Conservation (phyloP, 257 asterid species). For the Solanum peruvianum region DNA sequence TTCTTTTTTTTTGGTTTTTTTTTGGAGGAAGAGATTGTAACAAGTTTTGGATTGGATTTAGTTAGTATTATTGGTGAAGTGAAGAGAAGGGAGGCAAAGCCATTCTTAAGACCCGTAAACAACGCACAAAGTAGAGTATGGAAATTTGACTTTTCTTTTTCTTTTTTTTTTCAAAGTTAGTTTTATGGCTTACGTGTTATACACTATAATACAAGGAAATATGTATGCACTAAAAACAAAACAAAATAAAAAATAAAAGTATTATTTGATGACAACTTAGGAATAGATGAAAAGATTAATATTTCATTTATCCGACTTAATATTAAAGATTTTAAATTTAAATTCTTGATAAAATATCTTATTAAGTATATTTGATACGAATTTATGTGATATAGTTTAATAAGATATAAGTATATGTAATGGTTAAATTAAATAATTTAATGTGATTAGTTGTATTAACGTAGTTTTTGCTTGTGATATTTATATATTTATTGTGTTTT, state of each 20-base stretch:
- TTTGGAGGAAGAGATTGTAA: too few relatives aligned
- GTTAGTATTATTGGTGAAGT: neutral
- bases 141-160: neutral
- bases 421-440: neutral
- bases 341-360: neutral
- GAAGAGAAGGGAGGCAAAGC: neutral
- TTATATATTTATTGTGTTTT: neutral
- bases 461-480: too few relatives aligned
- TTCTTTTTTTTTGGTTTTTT: neutral
- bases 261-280: neutral
- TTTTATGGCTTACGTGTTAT: neutral
- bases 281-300: neutral
- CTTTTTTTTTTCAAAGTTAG: neutral
- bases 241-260: neutral
- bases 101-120: neutral
- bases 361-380: neutral
- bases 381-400: neutral
- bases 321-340: neutral
- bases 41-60: neutral
- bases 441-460: too few relatives aligned
- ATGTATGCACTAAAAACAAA: neutral
- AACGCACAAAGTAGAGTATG: neutral
- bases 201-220: neutral
- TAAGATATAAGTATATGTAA: neutral
- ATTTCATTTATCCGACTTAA: neutral